Evolutionary conservation across 2,329 filamentous ascomycete genomes (phyloP), one percentile per base, ranked within the genome.

Genomic region (Coniella vitis): DNA sequence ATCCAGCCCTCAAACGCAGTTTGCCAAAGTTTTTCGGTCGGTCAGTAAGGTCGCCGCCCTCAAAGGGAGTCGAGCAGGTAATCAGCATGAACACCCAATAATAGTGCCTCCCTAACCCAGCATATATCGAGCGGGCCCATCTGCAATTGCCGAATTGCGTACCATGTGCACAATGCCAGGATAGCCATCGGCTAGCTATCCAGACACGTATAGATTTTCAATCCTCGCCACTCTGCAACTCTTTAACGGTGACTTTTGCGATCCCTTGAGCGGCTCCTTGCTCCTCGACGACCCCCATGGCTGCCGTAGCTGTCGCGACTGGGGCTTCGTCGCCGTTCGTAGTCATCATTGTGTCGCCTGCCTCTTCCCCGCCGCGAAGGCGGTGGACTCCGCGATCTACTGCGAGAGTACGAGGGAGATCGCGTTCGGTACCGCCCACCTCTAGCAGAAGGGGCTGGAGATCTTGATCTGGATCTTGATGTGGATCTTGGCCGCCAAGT

Each of bases 401-500:
- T 54, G 14, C 47, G 51, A 17, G 56, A 55, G 42, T 56, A 59
- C 17, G 71, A 74, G 7, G 64, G 62, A 4, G 72, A 75, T 4
- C 71, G 66, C 48, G 69, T 73, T 38, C 74, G 69, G 54, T 73
- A 73, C 48, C 70, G 65, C 48, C 63, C 53, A 49, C 54, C 54
- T 17, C 58, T 61, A 35, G 63, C 60, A 14, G 61, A 57, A 20
- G 57, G 57, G 9, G 63, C 63, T 34, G 68, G 67, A 16, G 69
- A 70, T 16, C 69, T 63, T 8, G 63, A 69, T 21, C 71, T 64
- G 32, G 72, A 73, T 47, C 74, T 67, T 8, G 79, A 80, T 7
- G 70, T 60, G 1, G 79, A 79, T 21, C 73, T 71, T n/a, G 82
- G 83, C 5, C 82, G 74, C 61, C 85, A 87, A 22, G 74, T 76